Evolutionary conservation across 169 alveolate genomes (phyloP).

Genomic region (Cryptosporidium felis): DNA sequence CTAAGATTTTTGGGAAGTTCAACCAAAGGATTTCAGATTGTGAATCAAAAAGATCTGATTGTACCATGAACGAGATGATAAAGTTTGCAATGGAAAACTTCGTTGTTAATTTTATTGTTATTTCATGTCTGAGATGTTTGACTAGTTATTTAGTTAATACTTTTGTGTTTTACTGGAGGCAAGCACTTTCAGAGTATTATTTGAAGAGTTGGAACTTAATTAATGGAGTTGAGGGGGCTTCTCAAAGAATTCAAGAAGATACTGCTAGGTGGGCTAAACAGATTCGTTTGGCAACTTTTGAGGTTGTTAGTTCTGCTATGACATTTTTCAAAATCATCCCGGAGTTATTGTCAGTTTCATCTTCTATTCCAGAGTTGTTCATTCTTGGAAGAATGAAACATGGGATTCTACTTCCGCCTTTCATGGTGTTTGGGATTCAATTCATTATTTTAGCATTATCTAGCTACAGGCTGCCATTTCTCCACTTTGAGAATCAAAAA

Average conservation of each 20-base stretch:
- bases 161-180: slow-evolving; percentile 67
- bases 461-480: slow-evolving; percentile 46
- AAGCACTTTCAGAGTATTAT: slow-evolving; percentile 58
- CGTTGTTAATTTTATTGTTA: background rate
- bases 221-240: slow-evolving; percentile 48
- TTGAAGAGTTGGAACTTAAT: slow-evolving; percentile 19
- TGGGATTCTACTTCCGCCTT: slow-evolving; percentile 32
- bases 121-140: slow-evolving; percentile 6
- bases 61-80: slow-evolving; percentile 4
- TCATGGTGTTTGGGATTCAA: slow-evolving; percentile 20
- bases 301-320: slow-evolving; percentile 10
- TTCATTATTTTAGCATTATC: slow-evolving; percentile 9
- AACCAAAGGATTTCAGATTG: slow-evolving; percentile 60
- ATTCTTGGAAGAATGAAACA: slow-evolving; percentile 32
- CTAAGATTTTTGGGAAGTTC: slow-evolving; percentile 26
- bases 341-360: slow-evolving; percentile 1
- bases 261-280: slow-evolving; percentile 57
- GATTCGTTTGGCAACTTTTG: slow-evolving; percentile 14
- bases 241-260: slow-evolving; percentile 64
- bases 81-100: slow-evolving; percentile 1
- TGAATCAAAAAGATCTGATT: background rate
- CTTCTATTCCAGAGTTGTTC: slow-evolving; percentile 32
- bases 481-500: slow-evolving; percentile 62
- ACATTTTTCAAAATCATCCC: slow-evolving; percentile 37
- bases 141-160: slow-evolving; percentile 37